phyloP scores from a whole-genome alignment of 257 asterid genomes.

The Apocynum venetum region DNA sequence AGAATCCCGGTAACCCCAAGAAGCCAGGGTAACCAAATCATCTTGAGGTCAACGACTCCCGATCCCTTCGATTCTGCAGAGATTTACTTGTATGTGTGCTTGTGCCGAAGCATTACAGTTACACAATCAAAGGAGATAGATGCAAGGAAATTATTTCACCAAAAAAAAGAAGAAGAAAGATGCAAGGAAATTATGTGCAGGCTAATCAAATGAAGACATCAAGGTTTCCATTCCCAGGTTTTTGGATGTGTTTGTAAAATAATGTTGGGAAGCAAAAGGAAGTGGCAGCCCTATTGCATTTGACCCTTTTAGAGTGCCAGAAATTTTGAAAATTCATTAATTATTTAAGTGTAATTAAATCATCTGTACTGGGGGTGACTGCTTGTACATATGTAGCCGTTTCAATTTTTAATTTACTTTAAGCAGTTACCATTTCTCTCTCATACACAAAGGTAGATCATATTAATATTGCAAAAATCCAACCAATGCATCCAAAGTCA shows the following conservation, averaged over 20 bases:
- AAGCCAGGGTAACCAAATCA: not conserved
- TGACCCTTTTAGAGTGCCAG: not conserved
- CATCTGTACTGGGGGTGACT: too few relatives aligned
- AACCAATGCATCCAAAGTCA: too few relatives aligned
- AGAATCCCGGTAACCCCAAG: not conserved
- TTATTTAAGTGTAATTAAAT: slow-evolving; percentile 5
- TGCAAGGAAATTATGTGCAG: not conserved
- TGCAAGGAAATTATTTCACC: too few relatives aligned
- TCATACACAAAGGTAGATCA: too few relatives aligned
- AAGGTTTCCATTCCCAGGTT: not conserved
- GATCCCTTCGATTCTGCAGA: not conserved
- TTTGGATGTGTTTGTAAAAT: not conserved
- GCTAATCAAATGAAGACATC: not conserved
- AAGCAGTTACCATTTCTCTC: too few relatives aligned
- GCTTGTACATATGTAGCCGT: too few relatives aligned
- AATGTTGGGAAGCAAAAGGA: not conserved
- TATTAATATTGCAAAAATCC: too few relatives aligned
- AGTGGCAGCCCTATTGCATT: not conserved
- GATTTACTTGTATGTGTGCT: not conserved
- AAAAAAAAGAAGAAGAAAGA: not conserved
- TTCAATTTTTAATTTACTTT: too few relatives aligned
- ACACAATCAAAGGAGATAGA: too few relatives aligned
- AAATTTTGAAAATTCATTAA: slow-evolving; percentile 17
- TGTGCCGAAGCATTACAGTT: not conserved
- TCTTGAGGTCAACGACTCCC: not conserved